phyloP scores from a whole-genome alignment of 2,329 filamentous ascomycete species.

The Pseudopyricularia javanii region DNA sequence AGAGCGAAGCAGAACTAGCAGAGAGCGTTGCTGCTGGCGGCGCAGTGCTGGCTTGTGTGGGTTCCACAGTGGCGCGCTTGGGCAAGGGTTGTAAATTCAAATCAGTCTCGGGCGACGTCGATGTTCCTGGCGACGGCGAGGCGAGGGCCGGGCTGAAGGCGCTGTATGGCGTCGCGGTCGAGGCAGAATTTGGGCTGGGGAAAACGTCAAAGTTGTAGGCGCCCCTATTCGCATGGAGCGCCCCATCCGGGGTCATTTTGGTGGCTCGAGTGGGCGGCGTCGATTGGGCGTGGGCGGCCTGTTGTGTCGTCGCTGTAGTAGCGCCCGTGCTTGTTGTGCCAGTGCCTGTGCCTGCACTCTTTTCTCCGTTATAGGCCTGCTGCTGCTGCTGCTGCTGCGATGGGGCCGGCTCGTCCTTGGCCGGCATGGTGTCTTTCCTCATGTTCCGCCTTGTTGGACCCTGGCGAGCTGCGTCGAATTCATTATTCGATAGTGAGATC shows the following conservation, averaged over 20 bases:
- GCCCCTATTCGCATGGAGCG: not conserved
- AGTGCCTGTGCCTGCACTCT: not conserved
- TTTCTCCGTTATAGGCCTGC: too few relatives aligned
- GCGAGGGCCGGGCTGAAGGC: conserved; percentile 2
- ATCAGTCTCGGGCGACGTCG: not conserved
- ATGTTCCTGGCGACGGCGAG: conserved; percentile 1
- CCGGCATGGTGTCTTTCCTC: not conserved
- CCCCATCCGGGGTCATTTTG: not conserved
- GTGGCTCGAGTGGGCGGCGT: conserved; percentile 3
- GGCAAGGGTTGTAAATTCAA: not conserved
- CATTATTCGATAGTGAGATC: not conserved
- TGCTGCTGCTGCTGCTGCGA: not conserved
- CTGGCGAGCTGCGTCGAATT: not conserved
- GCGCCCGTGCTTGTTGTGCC: too few relatives aligned
- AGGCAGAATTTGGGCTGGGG: conserved; percentile 1
- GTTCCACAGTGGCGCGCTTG: not conserved
- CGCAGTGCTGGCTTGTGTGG: not conserved
- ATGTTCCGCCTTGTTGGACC: not conserved
- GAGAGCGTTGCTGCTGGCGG: not conserved
- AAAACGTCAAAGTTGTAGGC: not conserved
- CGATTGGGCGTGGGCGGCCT: not conserved
- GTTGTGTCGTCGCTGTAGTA: too few relatives aligned
- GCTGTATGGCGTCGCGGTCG: not conserved
- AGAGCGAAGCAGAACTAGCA: not conserved
- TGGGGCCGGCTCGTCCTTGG: not conserved